These are phyloP conservation scores for Xylaria flabelliformis DNA, from an alignment of 495 filamentous ascomycete genomes.

Conservation along the genomic window DNA sequence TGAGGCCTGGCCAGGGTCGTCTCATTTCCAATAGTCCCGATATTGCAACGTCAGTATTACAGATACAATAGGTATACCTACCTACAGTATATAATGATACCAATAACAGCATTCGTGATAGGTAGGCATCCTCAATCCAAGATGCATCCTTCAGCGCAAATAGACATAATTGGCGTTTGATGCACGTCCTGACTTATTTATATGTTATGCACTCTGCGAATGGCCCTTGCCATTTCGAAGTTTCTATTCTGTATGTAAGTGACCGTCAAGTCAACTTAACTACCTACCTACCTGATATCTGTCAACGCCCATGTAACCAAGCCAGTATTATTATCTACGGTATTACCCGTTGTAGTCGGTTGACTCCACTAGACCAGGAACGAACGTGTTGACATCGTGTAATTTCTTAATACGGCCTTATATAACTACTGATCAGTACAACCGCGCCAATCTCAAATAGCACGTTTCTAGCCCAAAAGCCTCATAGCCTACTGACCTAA, in stretches of 20 bases:
- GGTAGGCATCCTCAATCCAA: neutral
- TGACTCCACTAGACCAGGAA: conserved; percentile 9
- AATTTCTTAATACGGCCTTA: conserved; percentile 10
- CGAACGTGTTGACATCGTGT: neutral
- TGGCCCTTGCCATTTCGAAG: neutral
- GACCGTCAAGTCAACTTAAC: neutral
- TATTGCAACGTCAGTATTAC: conserved; percentile 16
- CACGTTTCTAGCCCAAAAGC: neutral
- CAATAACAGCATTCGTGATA: neutral
- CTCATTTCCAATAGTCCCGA: conserved; percentile 16
- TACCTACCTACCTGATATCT: neutral
- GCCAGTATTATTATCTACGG: neutral
- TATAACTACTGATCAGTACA: conserved; percentile 4
- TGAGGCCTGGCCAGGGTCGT: neutral
- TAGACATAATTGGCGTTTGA: neutral
- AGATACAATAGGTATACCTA: conserved; percentile 2
- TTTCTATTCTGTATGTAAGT: neutral
- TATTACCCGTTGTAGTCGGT: neutral
- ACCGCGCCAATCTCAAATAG: conserved; percentile 10
- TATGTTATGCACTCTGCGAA: neutral
- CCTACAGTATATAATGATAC: neutral
- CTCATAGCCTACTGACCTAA: neutral
- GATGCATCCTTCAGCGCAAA: conserved; percentile 6
- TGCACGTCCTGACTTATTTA: no score
- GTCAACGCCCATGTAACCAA: no score